Conservation (phyloP, 176 grass and related monocot species). For the Paspalum notatum region DNA sequence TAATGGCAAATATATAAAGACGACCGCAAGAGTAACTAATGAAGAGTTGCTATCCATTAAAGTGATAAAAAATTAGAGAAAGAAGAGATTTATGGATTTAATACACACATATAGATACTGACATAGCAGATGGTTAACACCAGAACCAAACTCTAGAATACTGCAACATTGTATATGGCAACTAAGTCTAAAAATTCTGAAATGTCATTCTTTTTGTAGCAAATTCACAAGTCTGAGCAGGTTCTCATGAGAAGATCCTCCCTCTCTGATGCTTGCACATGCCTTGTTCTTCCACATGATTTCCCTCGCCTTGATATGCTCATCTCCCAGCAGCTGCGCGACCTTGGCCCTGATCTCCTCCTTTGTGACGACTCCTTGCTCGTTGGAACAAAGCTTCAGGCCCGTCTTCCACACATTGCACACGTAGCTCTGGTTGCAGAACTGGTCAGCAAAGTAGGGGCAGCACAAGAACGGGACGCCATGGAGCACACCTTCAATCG, state of each 20-base stretch:
- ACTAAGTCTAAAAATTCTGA: neutral
- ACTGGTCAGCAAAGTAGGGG: constrained; percentile 82
- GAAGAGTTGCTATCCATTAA: too few species aligned
- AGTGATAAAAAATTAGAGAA: too few species aligned
- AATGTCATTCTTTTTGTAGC: constrained; percentile 42
- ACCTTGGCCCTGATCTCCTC: constrained; percentile 50
- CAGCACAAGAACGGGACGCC: constrained; percentile 74
- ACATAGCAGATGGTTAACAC: too few species aligned
- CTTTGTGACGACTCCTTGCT: constrained; percentile 48
- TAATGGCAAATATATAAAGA: too few species aligned
- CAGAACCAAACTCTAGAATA: too few species aligned
- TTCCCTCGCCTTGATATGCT: constrained; percentile 50
- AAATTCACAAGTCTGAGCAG: constrained; percentile 56
- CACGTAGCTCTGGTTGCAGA: constrained; percentile 65
- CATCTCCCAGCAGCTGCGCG: constrained; percentile 36
- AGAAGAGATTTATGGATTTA: too few species aligned
- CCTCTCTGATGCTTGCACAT: constrained; percentile 40
- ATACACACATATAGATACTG: too few species aligned
- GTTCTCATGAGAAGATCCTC: constrained; percentile 57
- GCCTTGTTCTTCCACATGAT: constrained; percentile 44
- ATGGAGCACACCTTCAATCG: constrained; percentile 63
- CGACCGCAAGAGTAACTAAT: too few species aligned
- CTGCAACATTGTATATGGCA: neutral
- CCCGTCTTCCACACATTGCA: constrained; percentile 78
- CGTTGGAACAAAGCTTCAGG: constrained; percentile 47